Evolutionary conservation across 2,329 filamentous ascomycete species (phyloP).

Genomic region (Ascocoryne sarcoides): DNA sequence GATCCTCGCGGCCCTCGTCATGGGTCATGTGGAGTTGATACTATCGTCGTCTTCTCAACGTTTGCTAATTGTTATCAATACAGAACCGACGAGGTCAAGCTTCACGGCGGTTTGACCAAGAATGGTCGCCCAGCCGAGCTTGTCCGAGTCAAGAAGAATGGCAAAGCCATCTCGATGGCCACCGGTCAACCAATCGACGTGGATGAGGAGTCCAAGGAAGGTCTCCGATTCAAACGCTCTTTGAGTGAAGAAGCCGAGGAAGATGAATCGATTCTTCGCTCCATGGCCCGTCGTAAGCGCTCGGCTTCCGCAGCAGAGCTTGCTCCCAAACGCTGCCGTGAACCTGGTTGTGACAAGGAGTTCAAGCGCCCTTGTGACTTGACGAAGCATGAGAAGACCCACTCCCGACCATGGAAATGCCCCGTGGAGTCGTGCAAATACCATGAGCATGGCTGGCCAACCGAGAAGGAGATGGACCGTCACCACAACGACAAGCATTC

Average conservation of each 20-base stretch:
- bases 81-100: slow-evolving; percentile 64
- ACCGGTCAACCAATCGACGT: slow-evolving; percentile 58
- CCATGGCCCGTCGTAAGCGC: slow-evolving; percentile 94
- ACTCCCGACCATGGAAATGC: slow-evolving; percentile 95
- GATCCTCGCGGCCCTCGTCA: too few species aligned
- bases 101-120: slow-evolving; percentile 72
- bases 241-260: slow-evolving; percentile 63
- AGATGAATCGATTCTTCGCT: slow-evolving; percentile 75
- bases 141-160: slow-evolving; percentile 72
- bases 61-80: slow-evolving; percentile 21
- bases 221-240: slow-evolving; percentile 55
- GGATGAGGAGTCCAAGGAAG: slow-evolving; percentile 38
- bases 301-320: slow-evolving; percentile 79
- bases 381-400: slow-evolving; percentile 97
- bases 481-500: slow-evolving; percentile 97
- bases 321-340: slow-evolving; percentile 67
- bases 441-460: slow-evolving; percentile 83
- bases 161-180: slow-evolving; percentile 69
- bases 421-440: slow-evolving; percentile 78
- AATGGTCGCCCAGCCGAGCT: slow-evolving; percentile 79
- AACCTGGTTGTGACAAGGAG: slow-evolving; percentile 73
- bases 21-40: not conserved
- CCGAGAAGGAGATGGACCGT: slow-evolving; percentile 93
- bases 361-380: slow-evolving; percentile 97
- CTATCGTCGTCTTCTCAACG: slow-evolving; percentile 1